Base-by-base conservation (phyloP, 352 stramenopile genomes). In the Phytophthora vignae region DNA sequence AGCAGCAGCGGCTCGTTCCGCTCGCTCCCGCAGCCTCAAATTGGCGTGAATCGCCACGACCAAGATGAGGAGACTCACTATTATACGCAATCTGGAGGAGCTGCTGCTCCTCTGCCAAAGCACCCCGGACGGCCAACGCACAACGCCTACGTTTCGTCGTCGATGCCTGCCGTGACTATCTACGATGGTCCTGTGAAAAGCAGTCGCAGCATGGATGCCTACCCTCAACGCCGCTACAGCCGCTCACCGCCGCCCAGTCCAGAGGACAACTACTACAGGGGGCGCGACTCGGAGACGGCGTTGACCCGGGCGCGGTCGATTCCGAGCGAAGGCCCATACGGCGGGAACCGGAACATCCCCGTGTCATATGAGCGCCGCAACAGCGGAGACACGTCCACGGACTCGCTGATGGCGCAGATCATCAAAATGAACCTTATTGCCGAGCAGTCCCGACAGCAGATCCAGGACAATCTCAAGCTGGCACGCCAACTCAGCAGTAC, bases 401-500 rank as follows among this genome's bases (percentile, higher is more conserved):
- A 92, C 29, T 82, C 78, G 56, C 78, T 91, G 66, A 91, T 92
- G 79, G 61, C 76, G 36, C 85, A 89, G 60, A 91, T 92, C 72
- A 83, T 91, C 69, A 78, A 87, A 66, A 90, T 92, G 83, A 92
- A 91, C 70, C 79, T 92, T 67, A 89, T 88, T 49, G 85, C 85
- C 38, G 85, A 92, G 69, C 79, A 91, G 31, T 87, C 82, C 52
- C 76, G 79, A 22, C 77, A 88, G 71, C 81, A 89, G 71, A 80
- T 91, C 50, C 70, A 85, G 55, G 77, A 87, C 50, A 90, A 88
- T 59, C 68, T 90, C 62, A 87, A 87, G 68, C 57, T 88, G 38
- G 82, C 81, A 25, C 76, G 82, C 57, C 78, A 83, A 50, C 72
- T 85, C 53, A 69, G 77, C 40, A 68, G 49, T 63, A 68, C 52